A percentile compares a stretch with the other conserved stretches of the same genome.
These are phyloP conservation scores for Fusarium armeniacum DNA, from an alignment of 2,329 filamentous ascomycete genomes.

Conservation along the genomic window DNA sequence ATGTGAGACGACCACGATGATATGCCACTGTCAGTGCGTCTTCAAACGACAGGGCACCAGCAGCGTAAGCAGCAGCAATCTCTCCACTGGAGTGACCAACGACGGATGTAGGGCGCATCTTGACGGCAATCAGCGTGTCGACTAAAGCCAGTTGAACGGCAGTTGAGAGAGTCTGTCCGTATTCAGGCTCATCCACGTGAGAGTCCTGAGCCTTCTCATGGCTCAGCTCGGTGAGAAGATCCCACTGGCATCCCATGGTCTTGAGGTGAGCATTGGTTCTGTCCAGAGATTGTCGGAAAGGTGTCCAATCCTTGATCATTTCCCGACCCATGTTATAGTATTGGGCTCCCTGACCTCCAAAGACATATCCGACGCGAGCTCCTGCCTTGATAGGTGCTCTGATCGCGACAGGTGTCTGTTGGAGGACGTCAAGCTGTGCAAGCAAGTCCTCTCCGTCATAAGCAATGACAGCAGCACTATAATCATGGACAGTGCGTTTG, in stretches of 20 bases:
- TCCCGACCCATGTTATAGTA: conserved; percentile 54
- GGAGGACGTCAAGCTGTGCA: conserved; percentile 5
- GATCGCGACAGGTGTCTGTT: conserved; percentile 7
- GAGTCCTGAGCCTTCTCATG: conserved; percentile 24
- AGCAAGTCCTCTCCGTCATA: conserved; percentile 31
- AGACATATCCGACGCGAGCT: conserved; percentile 48
- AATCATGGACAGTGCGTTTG: conserved; percentile 15
- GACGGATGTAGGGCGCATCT: conserved; percentile 46
- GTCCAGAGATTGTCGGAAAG: conserved; percentile 15
- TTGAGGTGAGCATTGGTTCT: neutral
- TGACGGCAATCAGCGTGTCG: neutral
- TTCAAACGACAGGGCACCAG: conserved; percentile 41
- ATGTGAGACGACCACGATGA: conserved; percentile 27
- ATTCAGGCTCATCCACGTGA: conserved; percentile 41
- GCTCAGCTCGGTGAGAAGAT: conserved; percentile 24
- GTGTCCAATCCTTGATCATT: conserved; percentile 40
- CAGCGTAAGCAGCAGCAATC: conserved; percentile 57
- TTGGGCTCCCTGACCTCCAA: conserved; percentile 58
- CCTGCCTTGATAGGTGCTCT: conserved; percentile 22
- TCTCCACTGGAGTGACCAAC: conserved; percentile 58
- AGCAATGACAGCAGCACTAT: conserved; percentile 35
- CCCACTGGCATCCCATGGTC: conserved; percentile 3
- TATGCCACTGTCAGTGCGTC: conserved; percentile 53
- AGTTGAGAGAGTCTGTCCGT: conserved; percentile 58
- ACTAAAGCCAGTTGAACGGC: conserved; percentile 53